Evolutionary conservation across 73 alveolate species (phyloP).

Genomic region (Paramecium tetraurelia): DNA sequence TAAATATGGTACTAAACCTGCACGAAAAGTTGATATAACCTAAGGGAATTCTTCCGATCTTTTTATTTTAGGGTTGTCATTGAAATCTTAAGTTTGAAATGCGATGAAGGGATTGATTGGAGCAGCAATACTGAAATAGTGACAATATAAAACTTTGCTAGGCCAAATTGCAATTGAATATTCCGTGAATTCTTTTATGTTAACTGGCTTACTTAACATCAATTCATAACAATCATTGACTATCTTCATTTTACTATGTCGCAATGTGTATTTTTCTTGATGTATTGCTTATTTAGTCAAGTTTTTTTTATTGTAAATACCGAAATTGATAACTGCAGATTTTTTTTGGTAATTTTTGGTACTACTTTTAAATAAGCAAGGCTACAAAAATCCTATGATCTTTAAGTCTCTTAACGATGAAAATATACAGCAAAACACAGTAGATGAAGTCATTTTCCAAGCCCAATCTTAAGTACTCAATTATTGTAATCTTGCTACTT

Average conservation of each 20-base stretch:
- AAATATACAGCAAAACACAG: not conserved
- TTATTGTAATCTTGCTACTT: not conserved
- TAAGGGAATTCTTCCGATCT: not conserved
- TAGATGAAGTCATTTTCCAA: not conserved
- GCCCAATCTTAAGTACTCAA: not conserved
- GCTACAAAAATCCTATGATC: not conserved
- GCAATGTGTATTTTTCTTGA: not conserved
- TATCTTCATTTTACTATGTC: slow-evolving; percentile 1
- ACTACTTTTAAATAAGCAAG: not conserved
- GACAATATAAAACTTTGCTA: not conserved
- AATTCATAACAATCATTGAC: not conserved
- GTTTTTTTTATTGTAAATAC: not conserved
- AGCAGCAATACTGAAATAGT: slow-evolving; percentile 12
- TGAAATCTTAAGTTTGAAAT: not conserved
- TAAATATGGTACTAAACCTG: not conserved
- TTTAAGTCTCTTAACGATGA: not conserved
- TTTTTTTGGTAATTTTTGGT: not conserved
- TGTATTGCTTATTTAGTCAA: not conserved
- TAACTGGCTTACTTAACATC: not conserved
- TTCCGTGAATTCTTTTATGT: not conserved
- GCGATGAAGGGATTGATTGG: not conserved
- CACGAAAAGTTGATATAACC: not conserved
- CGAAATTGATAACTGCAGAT: not conserved
- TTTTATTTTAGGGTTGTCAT: not conserved
- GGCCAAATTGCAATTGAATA: slow-evolving; percentile 15